A percentile compares a stretch with the other conserved stretches of the same genome.
Conservation (phyloP, 2,329 filamentous ascomycete genomes). For the Venturia aucupariae region DNA sequence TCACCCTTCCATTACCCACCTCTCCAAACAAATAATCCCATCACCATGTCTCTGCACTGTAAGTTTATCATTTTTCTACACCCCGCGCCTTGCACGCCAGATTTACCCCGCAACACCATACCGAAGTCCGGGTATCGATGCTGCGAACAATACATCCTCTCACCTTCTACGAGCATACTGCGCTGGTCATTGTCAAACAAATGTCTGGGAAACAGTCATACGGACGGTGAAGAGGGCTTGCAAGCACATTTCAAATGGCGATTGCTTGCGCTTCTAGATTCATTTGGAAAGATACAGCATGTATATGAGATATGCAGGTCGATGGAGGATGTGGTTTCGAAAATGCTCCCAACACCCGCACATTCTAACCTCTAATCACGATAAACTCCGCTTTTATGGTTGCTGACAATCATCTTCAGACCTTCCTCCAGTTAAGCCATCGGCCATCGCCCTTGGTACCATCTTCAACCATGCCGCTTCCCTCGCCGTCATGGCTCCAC, state of each 20-base stretch:
- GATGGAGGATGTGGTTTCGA: too few relatives aligned
- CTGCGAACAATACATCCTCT: not conserved
- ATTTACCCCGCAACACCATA: not conserved
- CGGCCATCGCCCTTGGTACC: conserved; percentile 91
- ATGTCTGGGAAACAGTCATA: too few relatives aligned
- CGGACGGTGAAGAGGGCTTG: too few relatives aligned
- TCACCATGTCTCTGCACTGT: conserved; percentile 6
- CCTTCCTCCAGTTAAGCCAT: conserved; percentile 85
- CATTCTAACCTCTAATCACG: not conserved
- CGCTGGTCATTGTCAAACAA: too few relatives aligned
- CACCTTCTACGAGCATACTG: too few relatives aligned
- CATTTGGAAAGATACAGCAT: too few relatives aligned
- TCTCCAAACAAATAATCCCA: not conserved
- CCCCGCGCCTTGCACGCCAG: not conserved
- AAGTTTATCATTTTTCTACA: not conserved
- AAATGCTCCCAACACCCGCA: not conserved
- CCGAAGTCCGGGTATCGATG: not conserved
- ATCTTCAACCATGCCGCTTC: conserved; percentile 91
- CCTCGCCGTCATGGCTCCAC: conserved; percentile 51
- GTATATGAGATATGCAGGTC: too few relatives aligned
- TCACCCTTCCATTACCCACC: too few relatives aligned
- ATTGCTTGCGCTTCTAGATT: too few relatives aligned
- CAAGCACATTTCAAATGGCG: too few relatives aligned
- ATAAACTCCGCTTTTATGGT: not conserved
- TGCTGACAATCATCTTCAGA: conserved; percentile 34